These are phyloP conservation scores for Paspalum notatum DNA, from an alignment of 176 grass and related monocot genomes.

Conservation along the genomic window DNA sequence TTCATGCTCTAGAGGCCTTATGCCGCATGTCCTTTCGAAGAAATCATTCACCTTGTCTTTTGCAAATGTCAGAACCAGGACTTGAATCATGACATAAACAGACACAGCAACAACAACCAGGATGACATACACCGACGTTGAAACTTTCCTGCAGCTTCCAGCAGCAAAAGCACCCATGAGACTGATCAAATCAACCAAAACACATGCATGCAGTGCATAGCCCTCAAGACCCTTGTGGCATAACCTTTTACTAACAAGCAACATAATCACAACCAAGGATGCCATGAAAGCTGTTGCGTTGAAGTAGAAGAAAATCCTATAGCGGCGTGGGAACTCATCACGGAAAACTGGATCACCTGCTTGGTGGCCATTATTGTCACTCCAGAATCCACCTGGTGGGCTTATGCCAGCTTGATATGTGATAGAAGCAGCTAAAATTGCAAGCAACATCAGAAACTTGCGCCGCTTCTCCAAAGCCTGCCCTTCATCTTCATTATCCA, in stretches of 20 bases:
- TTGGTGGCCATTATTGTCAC: conserved; percentile 14
- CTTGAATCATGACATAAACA: conserved; percentile 32
- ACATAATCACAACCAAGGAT: conserved; percentile 45
- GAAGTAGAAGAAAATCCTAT: conserved; percentile 51
- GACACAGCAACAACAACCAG: conserved; percentile 32
- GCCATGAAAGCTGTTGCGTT: conserved; percentile 50
- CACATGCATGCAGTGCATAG: conserved; percentile 15
- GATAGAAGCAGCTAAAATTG: conserved; percentile 51
- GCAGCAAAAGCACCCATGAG: conserved; percentile 52
- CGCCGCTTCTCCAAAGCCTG: conserved; percentile 29
- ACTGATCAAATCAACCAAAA: conserved; percentile 43
- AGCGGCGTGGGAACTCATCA: conserved; percentile 38
- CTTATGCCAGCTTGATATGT: conserved; percentile 56
- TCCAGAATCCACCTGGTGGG: conserved; percentile 59
- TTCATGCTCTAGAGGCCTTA: not conserved
- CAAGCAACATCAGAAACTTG: conserved; percentile 55
- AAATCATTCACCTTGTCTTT: not conserved
- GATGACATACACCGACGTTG: conserved; percentile 35
- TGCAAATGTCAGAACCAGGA: conserved; percentile 36
- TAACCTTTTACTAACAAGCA: conserved; percentile 50
- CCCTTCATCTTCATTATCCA: not conserved
- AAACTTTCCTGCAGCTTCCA: conserved; percentile 43
- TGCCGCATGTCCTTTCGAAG: not conserved
- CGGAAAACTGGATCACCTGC: conserved; percentile 38
- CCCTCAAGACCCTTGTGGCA: conserved; percentile 28